A percentile compares a stretch with the other conserved stretches of the same genome.
Evolutionary conservation across 2,329 filamentous ascomycete genomes (phyloP).

Genomic region (Chalaropsis ovoidea): DNA sequence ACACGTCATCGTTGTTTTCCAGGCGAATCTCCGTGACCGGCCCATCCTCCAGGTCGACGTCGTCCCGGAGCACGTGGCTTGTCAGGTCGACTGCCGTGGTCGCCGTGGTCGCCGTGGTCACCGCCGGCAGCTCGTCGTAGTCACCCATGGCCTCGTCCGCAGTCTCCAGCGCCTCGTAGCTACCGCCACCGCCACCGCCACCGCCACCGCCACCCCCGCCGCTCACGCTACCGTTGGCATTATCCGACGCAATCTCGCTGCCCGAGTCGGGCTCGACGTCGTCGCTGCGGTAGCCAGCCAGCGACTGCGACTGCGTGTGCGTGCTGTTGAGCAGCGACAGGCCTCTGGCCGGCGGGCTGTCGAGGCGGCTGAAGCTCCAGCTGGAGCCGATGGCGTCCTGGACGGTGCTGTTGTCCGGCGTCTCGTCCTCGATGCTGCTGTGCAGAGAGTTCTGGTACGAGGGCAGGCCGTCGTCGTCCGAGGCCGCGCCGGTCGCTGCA

Average conservation of each 20-base stretch:
- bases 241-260: constrained; percentile 30
- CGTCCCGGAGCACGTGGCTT: neutral
- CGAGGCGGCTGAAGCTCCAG: constrained; percentile 41
- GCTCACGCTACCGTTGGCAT: constrained; percentile 10
- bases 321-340: constrained; percentile 23
- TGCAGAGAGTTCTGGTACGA: constrained; percentile 34
- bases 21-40: constrained; percentile 25
- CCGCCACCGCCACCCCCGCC: constrained; percentile 19
- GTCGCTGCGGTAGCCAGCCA: constrained; percentile 37
- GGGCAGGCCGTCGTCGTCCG: constrained; percentile 31
- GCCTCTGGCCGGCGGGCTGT: constrained; percentile 30
- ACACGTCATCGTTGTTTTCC: constrained; percentile 22
- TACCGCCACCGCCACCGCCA: constrained; percentile 27
- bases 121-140: constrained; percentile 19
- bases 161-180: constrained; percentile 14
- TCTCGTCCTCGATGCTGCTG: constrained; percentile 43
- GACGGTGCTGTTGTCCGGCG: constrained; percentile 30
- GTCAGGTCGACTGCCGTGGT: constrained; percentile 16
- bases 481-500: neutral
- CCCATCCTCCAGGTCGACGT: constrained; percentile 14
- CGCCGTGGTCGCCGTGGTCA: neutral
- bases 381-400: constrained; percentile 32
- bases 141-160: constrained; percentile 25
- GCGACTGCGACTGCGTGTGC: too few relatives aligned
- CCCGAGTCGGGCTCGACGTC: constrained; percentile 38